Evolutionary conservation across 2,329 filamentous ascomycete genomes (phyloP).

Genomic region (Colletotrichum gigasporum): DNA sequence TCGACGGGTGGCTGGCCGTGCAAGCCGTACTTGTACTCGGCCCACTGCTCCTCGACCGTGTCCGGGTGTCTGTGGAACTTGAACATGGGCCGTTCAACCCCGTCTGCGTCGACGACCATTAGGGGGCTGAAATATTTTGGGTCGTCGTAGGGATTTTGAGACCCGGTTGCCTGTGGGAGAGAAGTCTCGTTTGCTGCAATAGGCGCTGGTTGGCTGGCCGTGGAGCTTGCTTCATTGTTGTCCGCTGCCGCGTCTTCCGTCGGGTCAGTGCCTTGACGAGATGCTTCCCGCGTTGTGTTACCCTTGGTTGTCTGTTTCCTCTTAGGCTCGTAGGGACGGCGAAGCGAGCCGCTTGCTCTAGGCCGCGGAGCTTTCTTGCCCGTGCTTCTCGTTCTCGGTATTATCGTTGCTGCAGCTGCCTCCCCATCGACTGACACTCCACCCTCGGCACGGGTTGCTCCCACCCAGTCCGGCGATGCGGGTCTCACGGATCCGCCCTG

Average conservation of each 20-base stretch:
- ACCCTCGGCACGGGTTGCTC: no score
- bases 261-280: no score
- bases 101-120: background rate
- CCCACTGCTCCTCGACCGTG: conserved; percentile 29
- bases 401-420: background rate
- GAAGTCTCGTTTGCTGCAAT: no score
- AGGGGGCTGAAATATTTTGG: conserved; percentile 23
- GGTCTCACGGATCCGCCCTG: no score
- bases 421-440: no score
- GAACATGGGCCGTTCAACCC: conserved; percentile 13
- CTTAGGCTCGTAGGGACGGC: background rate
- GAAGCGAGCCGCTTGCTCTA: background rate
- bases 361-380: conserved; percentile 9
- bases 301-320: background rate
- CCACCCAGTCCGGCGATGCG: background rate
- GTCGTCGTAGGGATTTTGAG: conserved; percentile 11
- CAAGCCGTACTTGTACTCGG: conserved; percentile 26
- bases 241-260: no score
- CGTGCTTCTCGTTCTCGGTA: background rate
- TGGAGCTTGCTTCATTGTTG: background rate
- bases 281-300: no score
- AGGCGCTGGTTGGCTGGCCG: background rate
- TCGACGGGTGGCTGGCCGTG: conserved; percentile 20
- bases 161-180: no score
- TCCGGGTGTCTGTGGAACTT: conserved; percentile 17